Evolutionary conservation across 139 green algal genomes (phyloP).

Genomic region (Tetradesmus lagerheimii): DNA sequence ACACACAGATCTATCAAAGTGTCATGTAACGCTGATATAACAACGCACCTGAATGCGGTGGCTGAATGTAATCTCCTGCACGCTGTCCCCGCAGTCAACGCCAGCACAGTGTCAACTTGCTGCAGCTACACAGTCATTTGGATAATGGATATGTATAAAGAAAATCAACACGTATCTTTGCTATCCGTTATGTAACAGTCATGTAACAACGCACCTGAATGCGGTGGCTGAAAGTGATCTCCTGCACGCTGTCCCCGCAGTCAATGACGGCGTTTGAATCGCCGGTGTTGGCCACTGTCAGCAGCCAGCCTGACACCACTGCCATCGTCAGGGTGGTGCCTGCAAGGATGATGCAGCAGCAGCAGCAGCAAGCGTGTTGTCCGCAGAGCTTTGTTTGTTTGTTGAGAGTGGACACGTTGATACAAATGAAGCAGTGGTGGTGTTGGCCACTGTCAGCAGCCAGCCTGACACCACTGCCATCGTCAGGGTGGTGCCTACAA

Average conservation of each 20-base stretch:
- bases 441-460: constrained; percentile 84
- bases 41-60: constrained; percentile 59
- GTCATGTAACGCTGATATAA: constrained; percentile 23
- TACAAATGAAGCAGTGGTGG: constrained; percentile 63
- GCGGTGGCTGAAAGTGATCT: constrained; percentile 56
- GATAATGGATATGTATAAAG: no score
- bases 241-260: constrained; percentile 55
- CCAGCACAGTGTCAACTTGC: background rate
- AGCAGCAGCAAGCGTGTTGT: constrained; percentile 23
- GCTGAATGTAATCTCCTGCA: constrained; percentile 55
- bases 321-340: constrained; percentile 69
- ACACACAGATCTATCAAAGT: no score
- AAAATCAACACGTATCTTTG: no score
- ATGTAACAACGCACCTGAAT: constrained; percentile 57
- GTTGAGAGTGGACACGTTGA: no score
- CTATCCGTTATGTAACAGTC: constrained; percentile 21
- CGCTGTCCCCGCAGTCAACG: background rate
- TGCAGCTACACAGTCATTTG: background rate
- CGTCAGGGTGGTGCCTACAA: constrained; percentile 69
- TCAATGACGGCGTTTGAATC: constrained; percentile 91
- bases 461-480: constrained; percentile 69
- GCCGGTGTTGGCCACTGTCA: constrained; percentile 90
- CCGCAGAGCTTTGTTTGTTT: no score
- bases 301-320: constrained; percentile 74
- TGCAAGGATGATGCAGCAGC: constrained; percentile 23